Percentiles rank a stretch among this genome's conserved stretches.
These are phyloP conservation scores for Amanita molliuscula DNA, from an alignment of 768 basidiomycete species.

Conservation along the genomic window DNA sequence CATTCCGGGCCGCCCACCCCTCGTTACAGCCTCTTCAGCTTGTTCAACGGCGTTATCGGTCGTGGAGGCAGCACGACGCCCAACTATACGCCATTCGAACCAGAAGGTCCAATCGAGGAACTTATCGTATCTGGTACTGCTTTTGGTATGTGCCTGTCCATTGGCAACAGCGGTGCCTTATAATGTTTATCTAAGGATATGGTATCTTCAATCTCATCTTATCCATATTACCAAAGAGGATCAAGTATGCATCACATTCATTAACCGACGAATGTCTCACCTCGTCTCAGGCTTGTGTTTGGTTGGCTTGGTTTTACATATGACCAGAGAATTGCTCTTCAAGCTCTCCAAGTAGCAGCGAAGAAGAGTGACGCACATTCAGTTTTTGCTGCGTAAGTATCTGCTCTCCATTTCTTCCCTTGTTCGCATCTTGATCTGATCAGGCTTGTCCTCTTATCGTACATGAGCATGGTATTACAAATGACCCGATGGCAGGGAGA, in stretches of 20 bases:
- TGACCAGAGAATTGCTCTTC: constrained; percentile 57
- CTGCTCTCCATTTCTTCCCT: neutral
- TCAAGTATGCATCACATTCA: constrained; percentile 36
- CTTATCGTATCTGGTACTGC: constrained; percentile 67
- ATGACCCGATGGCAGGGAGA: constrained; percentile 71
- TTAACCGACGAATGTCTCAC: neutral
- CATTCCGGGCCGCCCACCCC: neutral
- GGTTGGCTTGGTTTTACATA: constrained; percentile 72
- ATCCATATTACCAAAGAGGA: constrained; percentile 60
- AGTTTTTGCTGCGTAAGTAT: constrained; percentile 61
- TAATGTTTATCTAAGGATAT: constrained; percentile 24
- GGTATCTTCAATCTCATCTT: constrained; percentile 77
- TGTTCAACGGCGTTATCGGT: neutral
- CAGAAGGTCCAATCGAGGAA: constrained; percentile 58
- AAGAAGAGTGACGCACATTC: constrained; percentile 61
- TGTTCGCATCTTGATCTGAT: neutral
- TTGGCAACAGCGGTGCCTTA: constrained; percentile 11
- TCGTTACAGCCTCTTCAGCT: constrained; percentile 9
- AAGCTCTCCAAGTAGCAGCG: constrained; percentile 60
- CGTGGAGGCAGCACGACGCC: constrained; percentile 3
- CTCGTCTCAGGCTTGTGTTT: constrained; percentile 42
- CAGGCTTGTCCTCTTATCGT: constrained; percentile 75
- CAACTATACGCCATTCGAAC: constrained; percentile 5
- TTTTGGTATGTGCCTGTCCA: constrained; percentile 41
- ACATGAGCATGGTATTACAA: constrained; percentile 61